These are phyloP conservation scores for Drechslerella coelobrocha DNA, from an alignment of 2,329 filamentous ascomycete genomes.

Conservation along the genomic window DNA sequence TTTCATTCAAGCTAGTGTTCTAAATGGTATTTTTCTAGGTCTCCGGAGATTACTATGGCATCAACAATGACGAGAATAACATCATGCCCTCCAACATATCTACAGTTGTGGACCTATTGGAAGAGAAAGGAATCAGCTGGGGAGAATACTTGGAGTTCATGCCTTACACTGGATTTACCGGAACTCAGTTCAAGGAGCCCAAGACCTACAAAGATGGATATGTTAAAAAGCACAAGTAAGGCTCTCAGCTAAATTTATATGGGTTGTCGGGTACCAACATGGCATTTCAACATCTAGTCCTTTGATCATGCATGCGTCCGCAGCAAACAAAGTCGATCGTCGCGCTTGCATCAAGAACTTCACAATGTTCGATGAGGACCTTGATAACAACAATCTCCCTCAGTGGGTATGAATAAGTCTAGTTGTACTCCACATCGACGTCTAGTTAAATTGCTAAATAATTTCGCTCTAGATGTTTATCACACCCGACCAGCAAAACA, in stretches of 20 bases:
- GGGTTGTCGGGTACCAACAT: not conserved
- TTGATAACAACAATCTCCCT: slow-evolving; percentile 69
- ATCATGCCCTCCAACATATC: slow-evolving; percentile 68
- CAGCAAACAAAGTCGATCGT: slow-evolving; percentile 67
- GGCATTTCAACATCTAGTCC: slow-evolving; percentile 56
- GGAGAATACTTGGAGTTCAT: slow-evolving; percentile 78
- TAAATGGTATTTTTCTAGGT: slow-evolving; percentile 3
- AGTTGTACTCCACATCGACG: not conserved
- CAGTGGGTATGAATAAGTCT: slow-evolving; percentile 68
- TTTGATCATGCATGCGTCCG: slow-evolving; percentile 70
- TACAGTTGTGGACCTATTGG: slow-evolving; percentile 72
- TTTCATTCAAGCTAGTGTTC: not conserved
- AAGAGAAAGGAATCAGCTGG: slow-evolving; percentile 71
- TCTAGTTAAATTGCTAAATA: not conserved
- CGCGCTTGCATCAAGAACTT: slow-evolving; percentile 77
- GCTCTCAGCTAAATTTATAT: slow-evolving; percentile 3
- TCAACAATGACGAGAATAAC: slow-evolving; percentile 72
- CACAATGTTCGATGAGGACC: slow-evolving; percentile 71
- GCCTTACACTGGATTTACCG: slow-evolving; percentile 77
- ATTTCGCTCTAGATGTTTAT: slow-evolving; percentile 67
- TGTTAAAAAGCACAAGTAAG: slow-evolving; percentile 79
- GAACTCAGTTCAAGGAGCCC: slow-evolving; percentile 69
- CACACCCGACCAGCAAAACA: slow-evolving; percentile 74
- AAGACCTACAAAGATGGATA: slow-evolving; percentile 74
- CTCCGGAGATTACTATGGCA: slow-evolving; percentile 76